These are phyloP conservation scores for Rhizophora mangle DNA, from an alignment of 345 rosid species.

Conservation along the genomic window DNA sequence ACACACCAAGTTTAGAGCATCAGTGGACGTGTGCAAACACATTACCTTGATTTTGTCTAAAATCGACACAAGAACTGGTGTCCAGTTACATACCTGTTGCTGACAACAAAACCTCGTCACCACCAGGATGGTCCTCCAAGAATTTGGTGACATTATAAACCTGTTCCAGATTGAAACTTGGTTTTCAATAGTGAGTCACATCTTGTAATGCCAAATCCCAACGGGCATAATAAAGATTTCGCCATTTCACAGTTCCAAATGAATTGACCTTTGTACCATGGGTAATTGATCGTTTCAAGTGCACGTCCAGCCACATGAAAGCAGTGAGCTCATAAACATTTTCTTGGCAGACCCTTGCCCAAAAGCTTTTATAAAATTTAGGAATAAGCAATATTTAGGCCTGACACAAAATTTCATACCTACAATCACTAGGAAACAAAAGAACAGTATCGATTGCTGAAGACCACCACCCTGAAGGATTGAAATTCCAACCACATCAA, in stretches of 20 bases:
- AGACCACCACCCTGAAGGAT: not conserved
- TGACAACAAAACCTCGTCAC: conserved; percentile 28
- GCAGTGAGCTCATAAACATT: too few relatives aligned
- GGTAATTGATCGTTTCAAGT: too few relatives aligned
- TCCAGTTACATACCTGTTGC: conserved; percentile 22
- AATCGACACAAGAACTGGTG: not conserved
- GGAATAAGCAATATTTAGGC: too few relatives aligned
- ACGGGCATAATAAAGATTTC: not conserved
- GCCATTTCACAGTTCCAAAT: too few relatives aligned
- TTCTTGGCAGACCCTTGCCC: too few relatives aligned
- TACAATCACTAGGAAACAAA: not conserved
- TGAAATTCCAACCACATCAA: not conserved
- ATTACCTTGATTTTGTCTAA: not conserved
- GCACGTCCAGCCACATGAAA: too few relatives aligned
- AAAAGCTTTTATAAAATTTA: too few relatives aligned
- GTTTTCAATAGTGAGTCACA: too few relatives aligned
- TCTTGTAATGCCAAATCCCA: too few relatives aligned
- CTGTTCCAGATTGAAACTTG: conserved; percentile 5
- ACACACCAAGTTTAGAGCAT: conserved; percentile 1
- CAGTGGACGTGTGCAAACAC: not conserved
- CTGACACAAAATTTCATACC: too few relatives aligned
- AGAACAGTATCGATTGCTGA: not conserved
- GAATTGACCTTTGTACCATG: too few relatives aligned
- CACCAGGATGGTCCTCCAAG: conserved; percentile 35
- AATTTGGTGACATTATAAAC: conserved; percentile 27